Evolutionary conservation across 345 rosid species (phyloP), one percentile per base, ranked within the genome.

Genomic region (Physaria fendleri): DNA sequence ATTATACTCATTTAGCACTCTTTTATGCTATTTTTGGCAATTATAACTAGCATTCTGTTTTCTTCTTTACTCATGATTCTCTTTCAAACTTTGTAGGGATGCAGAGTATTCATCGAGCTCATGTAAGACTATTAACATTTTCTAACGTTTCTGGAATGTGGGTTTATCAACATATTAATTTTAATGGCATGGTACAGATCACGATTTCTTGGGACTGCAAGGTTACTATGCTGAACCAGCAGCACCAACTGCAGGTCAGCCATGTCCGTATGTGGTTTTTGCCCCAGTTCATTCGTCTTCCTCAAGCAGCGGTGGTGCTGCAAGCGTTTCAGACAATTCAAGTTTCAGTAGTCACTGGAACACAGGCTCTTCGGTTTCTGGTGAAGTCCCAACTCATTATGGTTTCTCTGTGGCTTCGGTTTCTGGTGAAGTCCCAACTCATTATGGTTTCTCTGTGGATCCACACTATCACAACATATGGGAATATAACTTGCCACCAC

Each of bases 241-340:
- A 10, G 83, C 81, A 47, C 74, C 90, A 56, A 73, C 99, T 29
- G 78, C 87, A 10, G 72, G 76, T 24, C 95, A 93, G 68, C 85
- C 89, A 45, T 93, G 99, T 66, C 99, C 99, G 10, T 93, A 89
- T 60, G 71, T 93, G 56, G 81, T 96, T 64, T 49, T 89, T 45
- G 97, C 89, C 54, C 95, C 99, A 8, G 66, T 87, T 64, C 90
- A 82, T 60, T 92, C 97, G 0, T 79, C 95, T 8, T 78, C 95
- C 52, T 83, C 97, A 25, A 56, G 35, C 55, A 82, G 90, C 13
- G 88, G 75, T 15, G 88, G 76, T 76, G 74, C 94, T 65, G 59
- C 80, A 64, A 82, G 77, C 23, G 78, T 81, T 66, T 71, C 97
- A 32, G 97, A 87, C 68, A 80, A 82, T 74, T 74, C 94, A 20